Evolutionary conservation across 2,329 filamentous ascomycete genomes (phyloP).

Genomic region (Thielaviopsis euricoi): DNA sequence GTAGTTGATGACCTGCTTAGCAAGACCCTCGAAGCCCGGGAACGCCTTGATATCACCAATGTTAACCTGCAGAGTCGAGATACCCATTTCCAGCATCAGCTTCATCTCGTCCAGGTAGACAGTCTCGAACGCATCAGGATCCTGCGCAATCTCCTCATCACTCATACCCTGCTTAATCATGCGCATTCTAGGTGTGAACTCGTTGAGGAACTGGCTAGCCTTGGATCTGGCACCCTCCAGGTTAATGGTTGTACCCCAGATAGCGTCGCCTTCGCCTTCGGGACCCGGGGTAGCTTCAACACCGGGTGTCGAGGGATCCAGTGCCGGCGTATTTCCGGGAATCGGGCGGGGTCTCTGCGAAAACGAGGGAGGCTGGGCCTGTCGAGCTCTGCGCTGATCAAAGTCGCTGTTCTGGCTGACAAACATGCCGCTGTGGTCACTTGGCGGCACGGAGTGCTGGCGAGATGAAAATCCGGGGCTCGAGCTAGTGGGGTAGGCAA

Average conservation of each 20-base stretch:
- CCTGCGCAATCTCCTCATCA: constrained; percentile 52
- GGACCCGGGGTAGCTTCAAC: constrained; percentile 27
- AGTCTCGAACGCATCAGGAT: constrained; percentile 58
- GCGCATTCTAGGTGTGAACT: constrained; percentile 87
- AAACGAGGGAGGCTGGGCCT: constrained; percentile 8
- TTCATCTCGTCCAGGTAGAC: constrained; percentile 76
- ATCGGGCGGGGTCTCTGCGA: constrained; percentile 22
- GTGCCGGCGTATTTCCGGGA: constrained; percentile 9
- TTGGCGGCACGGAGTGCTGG: constrained; percentile 55
- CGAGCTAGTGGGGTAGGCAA: constrained; percentile 80
- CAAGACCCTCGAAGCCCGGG: constrained; percentile 80
- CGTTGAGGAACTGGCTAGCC: constrained; percentile 68
- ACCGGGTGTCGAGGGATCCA: constrained; percentile 8
- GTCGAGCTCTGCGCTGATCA: constrained; percentile 3
- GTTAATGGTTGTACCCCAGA: constrained; percentile 96
- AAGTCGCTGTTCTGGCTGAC: constrained; percentile 41
- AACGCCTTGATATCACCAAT: constrained; percentile 81
- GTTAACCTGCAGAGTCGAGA: constrained; percentile 74
- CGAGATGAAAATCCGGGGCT: constrained; percentile 54
- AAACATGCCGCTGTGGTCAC: constrained; percentile 77
- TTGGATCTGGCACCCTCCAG: constrained; percentile 64
- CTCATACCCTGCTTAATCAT: constrained; percentile 78
- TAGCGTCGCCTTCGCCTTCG: constrained; percentile 55
- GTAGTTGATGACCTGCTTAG: constrained; percentile 88
- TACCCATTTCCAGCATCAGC: constrained; percentile 77